Base-by-base conservation (phyloP, 148 eudicot species). In the Fallopia convolvulus region DNA sequence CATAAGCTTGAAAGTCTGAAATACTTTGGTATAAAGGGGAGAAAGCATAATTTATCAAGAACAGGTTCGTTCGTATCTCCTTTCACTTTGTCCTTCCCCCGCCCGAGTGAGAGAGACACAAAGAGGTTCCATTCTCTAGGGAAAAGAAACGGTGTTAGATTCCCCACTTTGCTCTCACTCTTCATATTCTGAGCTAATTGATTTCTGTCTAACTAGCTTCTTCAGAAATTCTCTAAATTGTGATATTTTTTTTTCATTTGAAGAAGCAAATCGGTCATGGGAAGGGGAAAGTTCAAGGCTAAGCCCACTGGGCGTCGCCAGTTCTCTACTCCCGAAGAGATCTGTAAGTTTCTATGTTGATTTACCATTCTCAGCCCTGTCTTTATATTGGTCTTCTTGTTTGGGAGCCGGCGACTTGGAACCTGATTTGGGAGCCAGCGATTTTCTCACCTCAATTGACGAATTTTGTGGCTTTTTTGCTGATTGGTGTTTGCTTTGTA, bases 261-360 rank as follows among this genome's bases (percentile, higher is more conserved):
- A 13, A 65, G 44, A 68, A 68, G 21, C 72, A 6, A 68, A 14
- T 17, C 72, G 72, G 61, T 76, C 46, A 88, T 89, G 92, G 92
- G 87, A 15, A 87, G 92, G 81, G 90, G 92, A 70, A 89, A 89
- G 80, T 89, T 85, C 86, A 89, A 89, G 83, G 86, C 86, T 46
- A 89, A 89, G 81, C 92, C 92, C 63, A 89, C 92, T 72, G 92
- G 92, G 18, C 90, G 86, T 49, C 90, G 92, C 81, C 90, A 89
- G 50, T 89, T 89, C 50, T 89, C 92, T 46, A 79, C 87, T 77
- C 81, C 80, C 0, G 90, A 89, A 73, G 92, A 87, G 82, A 87
- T 89, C 23, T 9, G 92, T 89, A 77, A 21, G 82, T 76, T 74
- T n/a, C 42, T 77, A 2, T 18, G n/a, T 75, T 21, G 20, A 63